phyloP scores from a whole-genome alignment of 1,284 basidiomycete genomes.

The Moniliophthora roreri region DNA sequence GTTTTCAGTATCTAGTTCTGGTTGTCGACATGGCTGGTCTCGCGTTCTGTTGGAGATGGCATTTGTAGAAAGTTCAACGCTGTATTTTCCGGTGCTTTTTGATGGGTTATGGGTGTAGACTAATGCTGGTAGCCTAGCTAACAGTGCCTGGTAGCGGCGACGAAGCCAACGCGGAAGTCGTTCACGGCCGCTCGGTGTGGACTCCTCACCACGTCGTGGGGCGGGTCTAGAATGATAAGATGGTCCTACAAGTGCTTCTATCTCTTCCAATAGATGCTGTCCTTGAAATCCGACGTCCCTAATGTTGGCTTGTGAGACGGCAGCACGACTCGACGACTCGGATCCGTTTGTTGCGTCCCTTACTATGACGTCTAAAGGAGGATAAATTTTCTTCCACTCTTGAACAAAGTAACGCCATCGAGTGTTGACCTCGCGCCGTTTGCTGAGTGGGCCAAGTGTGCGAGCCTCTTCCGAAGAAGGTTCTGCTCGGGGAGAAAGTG shows the following conservation, averaged over 20 bases:
- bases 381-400: conserved; percentile 54
- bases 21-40: conserved; percentile 1
- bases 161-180: conserved; percentile 61
- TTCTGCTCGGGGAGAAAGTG: conserved; percentile 55
- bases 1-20: conserved; percentile 7
- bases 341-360: conserved; percentile 13
- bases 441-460: conserved; percentile 65
- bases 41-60: conserved; percentile 1
- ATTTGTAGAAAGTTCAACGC: conserved; percentile 26
- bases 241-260: conserved; percentile 46
- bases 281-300: conserved; percentile 46
- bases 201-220: conserved; percentile 32
- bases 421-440: conserved; percentile 70
- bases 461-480: conserved; percentile 57
- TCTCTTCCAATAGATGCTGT: conserved; percentile 42
- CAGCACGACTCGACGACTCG: conserved; percentile 10
- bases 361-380: conserved; percentile 55
- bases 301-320: conserved; percentile 25
- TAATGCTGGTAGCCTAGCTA: conserved; percentile 57
- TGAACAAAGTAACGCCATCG: conserved; percentile 63
- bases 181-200: conserved; percentile 3
- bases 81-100: conserved; percentile 18
- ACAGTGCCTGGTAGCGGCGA: conserved; percentile 60
- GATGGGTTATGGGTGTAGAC: conserved; percentile 27
- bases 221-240: conserved; percentile 21